A percentile compares a stretch with the other conserved stretches of the same genome.
Conservation (phyloP, 805 yeast genomes). For the Diddensiella santjacobensis region DNA sequence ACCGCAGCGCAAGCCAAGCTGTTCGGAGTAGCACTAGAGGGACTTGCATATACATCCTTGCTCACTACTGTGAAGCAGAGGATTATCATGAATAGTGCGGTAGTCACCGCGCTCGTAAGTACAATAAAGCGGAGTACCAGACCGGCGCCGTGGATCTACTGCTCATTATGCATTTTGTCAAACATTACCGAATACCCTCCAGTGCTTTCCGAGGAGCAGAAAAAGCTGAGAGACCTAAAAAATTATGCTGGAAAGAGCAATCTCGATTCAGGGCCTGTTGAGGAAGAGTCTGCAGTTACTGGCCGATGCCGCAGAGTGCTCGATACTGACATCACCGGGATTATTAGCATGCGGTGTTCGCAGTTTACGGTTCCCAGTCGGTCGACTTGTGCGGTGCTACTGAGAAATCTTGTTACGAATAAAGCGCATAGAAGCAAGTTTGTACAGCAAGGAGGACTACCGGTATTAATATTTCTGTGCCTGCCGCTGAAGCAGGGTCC, state of each 20-base stretch:
- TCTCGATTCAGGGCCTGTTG: conserved; percentile 21
- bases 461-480: conserved; percentile 30
- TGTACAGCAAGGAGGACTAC: conserved; percentile 36
- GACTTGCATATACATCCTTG: conserved; percentile 35
- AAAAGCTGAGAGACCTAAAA: conserved; percentile 25
- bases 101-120: conserved; percentile 22
- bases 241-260: conserved; percentile 30
- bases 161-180: conserved; percentile 30
- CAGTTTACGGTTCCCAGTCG: conserved; percentile 24
- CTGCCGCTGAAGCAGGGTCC: conserved; percentile 15
- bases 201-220: conserved; percentile 30
- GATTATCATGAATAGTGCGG: conserved; percentile 15
- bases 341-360: conserved; percentile 23
- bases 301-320: conserved; percentile 27
- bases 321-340: conserved; percentile 26
- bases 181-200: conserved; percentile 34
- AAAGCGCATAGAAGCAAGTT: conserved; percentile 26
- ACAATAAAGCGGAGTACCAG: conserved; percentile 14
- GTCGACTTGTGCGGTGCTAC: conserved; percentile 26
- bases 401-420: conserved; percentile 32
- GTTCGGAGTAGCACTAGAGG: conserved; percentile 33
- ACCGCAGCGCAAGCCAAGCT: conserved; percentile 2
- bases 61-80: conserved; percentile 31
- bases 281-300: conserved; percentile 20
- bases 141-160: conserved; percentile 31